These are phyloP conservation scores for Vigna reflexopilosa DNA, from an alignment of 306 rosid species.

Conservation along the genomic window DNA sequence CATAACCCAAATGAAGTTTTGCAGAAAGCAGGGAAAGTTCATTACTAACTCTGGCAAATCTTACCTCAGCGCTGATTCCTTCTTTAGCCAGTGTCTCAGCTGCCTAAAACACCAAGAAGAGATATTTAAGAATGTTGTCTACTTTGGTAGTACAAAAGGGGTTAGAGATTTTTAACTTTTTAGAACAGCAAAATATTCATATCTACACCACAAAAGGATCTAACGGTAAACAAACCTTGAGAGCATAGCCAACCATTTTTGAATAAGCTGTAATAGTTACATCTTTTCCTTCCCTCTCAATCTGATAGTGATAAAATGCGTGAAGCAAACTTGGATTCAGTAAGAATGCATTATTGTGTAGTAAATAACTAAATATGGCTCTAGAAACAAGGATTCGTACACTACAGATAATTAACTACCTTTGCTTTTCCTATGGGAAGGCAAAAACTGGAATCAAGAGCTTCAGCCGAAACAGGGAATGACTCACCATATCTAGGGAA, in stretches of 20 bases:
- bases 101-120: conserved; percentile 66
- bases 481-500: conserved; percentile 90
- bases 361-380: conserved; percentile 18
- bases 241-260: conserved; percentile 94
- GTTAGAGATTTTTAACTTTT: neutral
- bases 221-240: conserved; percentile 70
- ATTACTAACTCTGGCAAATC: conserved; percentile 28
- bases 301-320: conserved; percentile 55
- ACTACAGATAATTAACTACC: conserved; percentile 58
- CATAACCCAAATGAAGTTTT: conserved; percentile 26
- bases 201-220: conserved; percentile 33
- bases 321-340: conserved; percentile 9
- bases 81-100: conserved; percentile 90
- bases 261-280: conserved; percentile 96
- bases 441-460: conserved; percentile 95
- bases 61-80: conserved; percentile 97
- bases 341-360: conserved; percentile 12
- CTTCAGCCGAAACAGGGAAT: conserved; percentile 96
- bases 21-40: conserved; percentile 3
- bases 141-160: conserved; percentile 18
- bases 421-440: conserved; percentile 98
- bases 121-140: conserved; percentile 37
- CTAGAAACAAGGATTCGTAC: conserved; percentile 35
- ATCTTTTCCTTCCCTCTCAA: conserved; percentile 98
- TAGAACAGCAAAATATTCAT: conserved; percentile 12